Evolutionary conservation across 2,329 filamentous ascomycete species (phyloP).

Genomic region (Apiospora aurea): DNA sequence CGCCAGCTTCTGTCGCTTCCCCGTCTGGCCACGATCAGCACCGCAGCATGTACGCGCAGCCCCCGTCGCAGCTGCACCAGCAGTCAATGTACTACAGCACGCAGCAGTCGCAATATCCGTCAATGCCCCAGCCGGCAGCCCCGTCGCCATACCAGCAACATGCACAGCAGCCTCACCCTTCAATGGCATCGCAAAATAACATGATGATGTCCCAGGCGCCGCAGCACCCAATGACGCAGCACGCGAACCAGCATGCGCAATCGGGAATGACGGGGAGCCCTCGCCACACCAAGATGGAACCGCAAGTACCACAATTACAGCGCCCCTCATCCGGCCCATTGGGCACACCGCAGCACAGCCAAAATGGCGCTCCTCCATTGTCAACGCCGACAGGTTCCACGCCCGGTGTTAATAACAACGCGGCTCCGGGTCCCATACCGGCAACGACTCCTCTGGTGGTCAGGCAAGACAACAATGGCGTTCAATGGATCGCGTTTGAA

Average conservation of each 20-base stretch:
- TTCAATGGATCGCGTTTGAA: slow-evolving; percentile 99
- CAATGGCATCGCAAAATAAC: slow-evolving; percentile 69
- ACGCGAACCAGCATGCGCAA: slow-evolving; percentile 63
- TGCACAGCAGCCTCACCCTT: slow-evolving; percentile 60
- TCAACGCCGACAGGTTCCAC: slow-evolving; percentile 55
- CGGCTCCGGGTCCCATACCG: slow-evolving; percentile 93
- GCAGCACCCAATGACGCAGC: slow-evolving; percentile 66
- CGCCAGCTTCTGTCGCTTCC: slow-evolving; percentile 90
- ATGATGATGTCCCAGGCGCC: slow-evolving; percentile 72
- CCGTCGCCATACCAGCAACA: slow-evolving; percentile 69
- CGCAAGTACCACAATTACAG: slow-evolving; percentile 68
- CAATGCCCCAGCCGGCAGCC: slow-evolving; percentile 69
- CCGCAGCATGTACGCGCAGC: slow-evolving; percentile 83
- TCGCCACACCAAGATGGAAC: slow-evolving; percentile 67
- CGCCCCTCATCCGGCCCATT: slow-evolving; percentile 60
- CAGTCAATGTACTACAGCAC: slow-evolving; percentile 78
- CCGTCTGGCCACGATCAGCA: slow-evolving; percentile 90
- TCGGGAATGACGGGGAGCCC: slow-evolving; percentile 67
- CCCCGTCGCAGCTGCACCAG: slow-evolving; percentile 78
- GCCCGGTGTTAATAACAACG: slow-evolving; percentile 79
- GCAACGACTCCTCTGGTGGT: slow-evolving; percentile 95
- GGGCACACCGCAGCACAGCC: slow-evolving; percentile 52
- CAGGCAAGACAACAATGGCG: slow-evolving; percentile 91
- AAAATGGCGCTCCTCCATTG: slow-evolving; percentile 50
- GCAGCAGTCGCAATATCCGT: slow-evolving; percentile 67